Percentiles rank a stretch among this genome's conserved stretches.
Conservation (phyloP, 257 asterid genomes). For the Solanum clarkiae region DNA sequence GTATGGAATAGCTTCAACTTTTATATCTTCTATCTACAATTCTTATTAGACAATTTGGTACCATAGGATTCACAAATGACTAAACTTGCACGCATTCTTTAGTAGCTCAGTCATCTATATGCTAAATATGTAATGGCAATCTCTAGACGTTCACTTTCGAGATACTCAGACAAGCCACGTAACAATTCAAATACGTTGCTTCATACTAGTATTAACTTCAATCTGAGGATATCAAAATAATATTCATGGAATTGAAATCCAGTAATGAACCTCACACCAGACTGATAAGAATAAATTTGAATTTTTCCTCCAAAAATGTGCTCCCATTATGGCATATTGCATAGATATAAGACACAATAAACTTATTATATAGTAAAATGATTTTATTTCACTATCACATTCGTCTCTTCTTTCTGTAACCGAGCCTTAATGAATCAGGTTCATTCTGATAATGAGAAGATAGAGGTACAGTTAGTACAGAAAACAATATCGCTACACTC, state of each 20-base stretch:
- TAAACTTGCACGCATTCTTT: not conserved
- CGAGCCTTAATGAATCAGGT: slow-evolving; percentile 8
- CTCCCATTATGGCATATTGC: not conserved
- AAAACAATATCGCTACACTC: slow-evolving; percentile 10
- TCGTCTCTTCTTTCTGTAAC: not conserved
- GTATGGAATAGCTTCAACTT: slow-evolving; percentile 10
- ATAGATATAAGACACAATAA: not conserved
- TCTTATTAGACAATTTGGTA: not conserved
- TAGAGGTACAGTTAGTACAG: slow-evolving; percentile 32
- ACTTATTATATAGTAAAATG: not conserved
- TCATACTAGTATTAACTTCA: not conserved
- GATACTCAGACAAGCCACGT: not conserved
- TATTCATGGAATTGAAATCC: not conserved
- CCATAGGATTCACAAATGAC: not conserved
- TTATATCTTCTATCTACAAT: not conserved
- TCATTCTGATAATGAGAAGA: slow-evolving; percentile 19
- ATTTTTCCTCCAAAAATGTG: not conserved
- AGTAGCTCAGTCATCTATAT: not conserved
- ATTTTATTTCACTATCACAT: not conserved
- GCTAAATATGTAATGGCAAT: not conserved
- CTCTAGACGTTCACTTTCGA: not conserved
- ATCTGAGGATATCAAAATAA: not conserved
- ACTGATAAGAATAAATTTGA: not conserved
- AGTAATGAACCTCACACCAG: not conserved
- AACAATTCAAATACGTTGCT: not conserved